phyloP scores from a whole-genome alignment of 768 basidiomycete species.

The Mrakia blollopis region DNA sequence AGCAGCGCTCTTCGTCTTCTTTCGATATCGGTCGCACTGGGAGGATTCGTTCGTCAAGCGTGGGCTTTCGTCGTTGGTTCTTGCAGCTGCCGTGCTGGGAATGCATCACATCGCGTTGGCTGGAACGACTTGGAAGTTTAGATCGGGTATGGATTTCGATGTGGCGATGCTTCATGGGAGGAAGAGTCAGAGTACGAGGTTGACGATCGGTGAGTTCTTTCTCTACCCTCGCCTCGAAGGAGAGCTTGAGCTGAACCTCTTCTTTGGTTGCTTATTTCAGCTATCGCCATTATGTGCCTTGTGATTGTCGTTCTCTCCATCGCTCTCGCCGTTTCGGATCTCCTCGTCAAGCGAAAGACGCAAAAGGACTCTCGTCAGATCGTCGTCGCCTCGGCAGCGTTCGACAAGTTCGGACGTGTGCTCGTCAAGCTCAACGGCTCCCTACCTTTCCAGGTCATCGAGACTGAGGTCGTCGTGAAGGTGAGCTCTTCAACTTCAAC shows the following conservation, averaged over 20 bases:
- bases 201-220: constrained; percentile 41
- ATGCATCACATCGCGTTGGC: constrained; percentile 47
- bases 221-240: neutral
- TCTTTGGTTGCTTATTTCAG: constrained; percentile 20
- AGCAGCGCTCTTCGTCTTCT: constrained; percentile 44
- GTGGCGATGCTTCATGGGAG: constrained; percentile 34
- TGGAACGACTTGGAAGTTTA: constrained; percentile 40
- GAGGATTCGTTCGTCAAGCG: constrained; percentile 43
- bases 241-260: neutral
- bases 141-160: constrained; percentile 24
- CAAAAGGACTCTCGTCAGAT: constrained; percentile 41
- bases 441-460: constrained; percentile 44
- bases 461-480: constrained; percentile 42
- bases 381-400: constrained; percentile 43
- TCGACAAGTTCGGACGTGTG: constrained; percentile 44
- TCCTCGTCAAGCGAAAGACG: constrained; percentile 35
- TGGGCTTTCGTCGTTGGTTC: constrained; percentile 27
- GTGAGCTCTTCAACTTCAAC: constrained; percentile 32
- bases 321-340: constrained; percentile 39
- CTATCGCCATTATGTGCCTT: constrained; percentile 46
- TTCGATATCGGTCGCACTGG: constrained; percentile 44
- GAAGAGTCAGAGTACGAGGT: constrained; percentile 37
- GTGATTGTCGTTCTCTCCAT: constrained; percentile 41
- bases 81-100: constrained; percentile 40
- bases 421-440: constrained; percentile 44